Conservation (phyloP, 805 yeast species). For the Wickerhamiella cacticola region DNA sequence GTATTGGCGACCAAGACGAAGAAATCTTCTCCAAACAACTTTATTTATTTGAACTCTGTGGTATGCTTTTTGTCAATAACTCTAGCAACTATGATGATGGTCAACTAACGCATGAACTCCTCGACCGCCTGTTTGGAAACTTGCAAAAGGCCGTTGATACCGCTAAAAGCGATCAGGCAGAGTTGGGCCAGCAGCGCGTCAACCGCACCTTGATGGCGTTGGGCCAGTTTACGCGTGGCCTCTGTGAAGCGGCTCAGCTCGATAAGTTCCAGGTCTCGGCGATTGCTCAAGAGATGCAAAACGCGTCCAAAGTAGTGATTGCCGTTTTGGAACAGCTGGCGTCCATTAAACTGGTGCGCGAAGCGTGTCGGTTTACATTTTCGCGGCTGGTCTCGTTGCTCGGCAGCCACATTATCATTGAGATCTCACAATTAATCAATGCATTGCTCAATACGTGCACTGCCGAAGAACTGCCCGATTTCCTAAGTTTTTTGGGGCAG, state of each 20-base stretch:
- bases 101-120: constrained; percentile 47
- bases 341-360: constrained; percentile 58
- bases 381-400: constrained; percentile 75
- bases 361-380: constrained; percentile 74
- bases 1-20: constrained; percentile 38
- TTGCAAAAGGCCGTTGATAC: constrained; percentile 40
- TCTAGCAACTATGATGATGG: constrained; percentile 31
- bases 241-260: constrained; percentile 36
- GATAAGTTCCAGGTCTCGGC: constrained; percentile 28
- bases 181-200: constrained; percentile 24
- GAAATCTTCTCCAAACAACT: constrained; percentile 66
- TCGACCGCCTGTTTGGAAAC: constrained; percentile 63
- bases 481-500: constrained; percentile 78
- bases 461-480: constrained; percentile 60
- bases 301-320: constrained; percentile 68
- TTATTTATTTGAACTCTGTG: constrained; percentile 75
- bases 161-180: constrained; percentile 16
- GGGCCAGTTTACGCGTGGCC: constrained; percentile 82
- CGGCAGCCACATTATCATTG: constrained; percentile 38
- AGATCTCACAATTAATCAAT: constrained; percentile 59
- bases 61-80: constrained; percentile 52
- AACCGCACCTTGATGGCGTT: constrained; percentile 82
- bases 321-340: constrained; percentile 71
- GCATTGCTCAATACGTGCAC: constrained; percentile 49
- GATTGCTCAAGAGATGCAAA: constrained; percentile 42